Conservation (phyloP, 2,329 filamentous ascomycete species). For the Claviceps arundinis region DNA sequence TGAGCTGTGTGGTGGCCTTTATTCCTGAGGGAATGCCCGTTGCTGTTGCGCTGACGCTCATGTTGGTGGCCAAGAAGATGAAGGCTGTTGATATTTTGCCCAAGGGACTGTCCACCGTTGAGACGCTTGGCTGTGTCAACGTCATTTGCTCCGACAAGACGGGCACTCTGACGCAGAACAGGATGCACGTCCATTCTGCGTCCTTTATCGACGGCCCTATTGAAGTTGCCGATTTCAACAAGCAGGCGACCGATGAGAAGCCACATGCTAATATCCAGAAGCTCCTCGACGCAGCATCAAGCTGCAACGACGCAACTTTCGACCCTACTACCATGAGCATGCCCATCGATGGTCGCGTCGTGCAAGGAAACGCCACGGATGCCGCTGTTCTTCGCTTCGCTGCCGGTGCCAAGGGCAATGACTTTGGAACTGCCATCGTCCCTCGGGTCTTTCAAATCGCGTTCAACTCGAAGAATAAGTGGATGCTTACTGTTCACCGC, state of each 20-base stretch:
- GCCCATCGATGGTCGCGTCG: conserved; percentile 19
- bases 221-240: conserved; percentile 14
- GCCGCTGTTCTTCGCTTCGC: conserved; percentile 28
- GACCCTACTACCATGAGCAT: conserved; percentile 23
- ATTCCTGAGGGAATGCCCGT: conserved; percentile 28
- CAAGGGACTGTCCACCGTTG: conserved; percentile 27
- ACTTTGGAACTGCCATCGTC: conserved; percentile 9
- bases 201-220: conserved; percentile 22
- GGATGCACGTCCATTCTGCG: conserved; percentile 28
- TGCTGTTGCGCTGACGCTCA: conserved; percentile 25
- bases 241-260: conserved; percentile 7
- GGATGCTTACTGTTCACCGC: conserved; percentile 29
- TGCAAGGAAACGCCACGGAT: conserved; percentile 31
- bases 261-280: conserved; percentile 8
- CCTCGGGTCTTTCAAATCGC: conserved; percentile 27
- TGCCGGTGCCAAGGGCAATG: conserved; percentile 12
- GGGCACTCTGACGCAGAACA: conserved; percentile 29
- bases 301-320: conserved; percentile 31
- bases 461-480: conserved; percentile 39
- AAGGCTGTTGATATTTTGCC: conserved; percentile 28
- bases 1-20: conserved; percentile 28
- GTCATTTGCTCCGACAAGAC: conserved; percentile 32
- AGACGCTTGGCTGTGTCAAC: conserved; percentile 29
- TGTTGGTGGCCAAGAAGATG: conserved; percentile 30
- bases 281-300: conserved; percentile 17